phyloP scores from a whole-genome alignment of 768 basidiomycete genomes.

The Mycena alexandri region DNA sequence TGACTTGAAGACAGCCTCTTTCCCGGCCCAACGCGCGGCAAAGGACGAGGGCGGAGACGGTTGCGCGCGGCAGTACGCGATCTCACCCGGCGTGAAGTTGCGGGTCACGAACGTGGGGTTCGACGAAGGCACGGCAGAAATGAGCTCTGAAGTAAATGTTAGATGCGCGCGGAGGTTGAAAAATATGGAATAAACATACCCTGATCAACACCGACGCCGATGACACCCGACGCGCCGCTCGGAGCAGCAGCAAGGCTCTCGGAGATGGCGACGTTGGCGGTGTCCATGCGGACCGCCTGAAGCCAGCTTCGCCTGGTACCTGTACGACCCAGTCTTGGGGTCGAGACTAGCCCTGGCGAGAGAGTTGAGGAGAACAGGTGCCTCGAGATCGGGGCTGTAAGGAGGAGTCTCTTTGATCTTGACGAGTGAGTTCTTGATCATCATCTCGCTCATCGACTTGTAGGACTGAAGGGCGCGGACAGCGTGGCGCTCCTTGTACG shows the following conservation, averaged over 20 bases:
- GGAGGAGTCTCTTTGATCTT: slow-evolving; percentile 96
- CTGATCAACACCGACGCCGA: slow-evolving; percentile 92
- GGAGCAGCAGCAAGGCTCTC: slow-evolving; percentile 60
- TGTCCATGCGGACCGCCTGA: slow-evolving; percentile 66
- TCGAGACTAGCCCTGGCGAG: slow-evolving; percentile 87
- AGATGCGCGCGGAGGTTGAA: slow-evolving; percentile 11
- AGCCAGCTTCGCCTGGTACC: slow-evolving; percentile 76
- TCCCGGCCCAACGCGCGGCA: slow-evolving; percentile 97
- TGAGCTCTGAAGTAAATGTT: slow-evolving; percentile 71
- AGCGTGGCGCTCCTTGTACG: slow-evolving; percentile 80
- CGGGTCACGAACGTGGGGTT: slow-evolving; percentile 89
- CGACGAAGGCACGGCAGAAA: slow-evolving; percentile 90
- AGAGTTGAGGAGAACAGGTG: slow-evolving; percentile 90
- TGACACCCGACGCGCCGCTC: slow-evolving; percentile 53
- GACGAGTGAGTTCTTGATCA: slow-evolving; percentile 93
- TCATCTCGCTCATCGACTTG: slow-evolving; percentile 95
- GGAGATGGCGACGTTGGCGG: slow-evolving; percentile 76
- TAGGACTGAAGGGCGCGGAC: slow-evolving; percentile 79
- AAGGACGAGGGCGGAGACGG: slow-evolving; percentile 91
- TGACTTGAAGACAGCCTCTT: slow-evolving; percentile 98
- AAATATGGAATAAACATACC: slow-evolving; percentile 58
- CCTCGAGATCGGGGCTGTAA: slow-evolving; percentile 88
- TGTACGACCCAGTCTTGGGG: slow-evolving; percentile 88
- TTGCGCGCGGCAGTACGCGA: slow-evolving; percentile 87
- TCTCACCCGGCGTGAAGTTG: slow-evolving; percentile 94